phyloP scores from a whole-genome alignment of 1,284 basidiomycete species.

The Caloboletus inedulis region DNA sequence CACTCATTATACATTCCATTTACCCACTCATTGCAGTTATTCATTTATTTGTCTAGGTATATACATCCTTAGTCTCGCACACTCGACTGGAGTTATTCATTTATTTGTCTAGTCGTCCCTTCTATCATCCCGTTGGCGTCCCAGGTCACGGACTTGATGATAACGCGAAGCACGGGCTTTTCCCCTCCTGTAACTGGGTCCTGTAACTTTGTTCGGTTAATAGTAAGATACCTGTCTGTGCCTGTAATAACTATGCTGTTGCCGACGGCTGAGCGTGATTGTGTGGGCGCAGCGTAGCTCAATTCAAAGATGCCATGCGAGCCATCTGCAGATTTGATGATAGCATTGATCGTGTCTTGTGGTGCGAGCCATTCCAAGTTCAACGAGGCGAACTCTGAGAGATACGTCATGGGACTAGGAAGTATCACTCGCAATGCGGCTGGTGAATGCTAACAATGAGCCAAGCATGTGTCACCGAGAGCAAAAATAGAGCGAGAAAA shows the following conservation, averaged over 20 bases:
- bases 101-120: too few species aligned
- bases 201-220: constrained; percentile 37
- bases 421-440: constrained; percentile 63
- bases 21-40: too few species aligned
- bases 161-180: constrained; percentile 34
- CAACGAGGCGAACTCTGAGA: constrained; percentile 66
- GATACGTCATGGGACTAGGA: constrained; percentile 47
- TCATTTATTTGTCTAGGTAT: too few species aligned
- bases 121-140: too few species aligned
- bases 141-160: constrained; percentile 41
- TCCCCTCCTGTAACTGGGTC: constrained; percentile 22
- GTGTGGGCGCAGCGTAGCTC: constrained; percentile 54
- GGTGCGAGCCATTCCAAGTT: constrained; percentile 69
- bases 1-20: too few species aligned
- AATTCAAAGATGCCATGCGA: constrained; percentile 59
- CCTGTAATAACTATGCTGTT: constrained; percentile 56
- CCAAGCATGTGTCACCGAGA: not conserved
- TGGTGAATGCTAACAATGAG: constrained; percentile 50
- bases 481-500: not conserved
- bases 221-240: constrained; percentile 54
- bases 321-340: constrained; percentile 49
- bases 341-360: constrained; percentile 68
- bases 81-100: too few species aligned
- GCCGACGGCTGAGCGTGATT: constrained; percentile 36
- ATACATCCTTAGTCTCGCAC: too few species aligned